These are phyloP conservation scores for Ascochyta viciae-villosae DNA, from an alignment of 2,329 filamentous ascomycete species.

Conservation along the genomic window DNA sequence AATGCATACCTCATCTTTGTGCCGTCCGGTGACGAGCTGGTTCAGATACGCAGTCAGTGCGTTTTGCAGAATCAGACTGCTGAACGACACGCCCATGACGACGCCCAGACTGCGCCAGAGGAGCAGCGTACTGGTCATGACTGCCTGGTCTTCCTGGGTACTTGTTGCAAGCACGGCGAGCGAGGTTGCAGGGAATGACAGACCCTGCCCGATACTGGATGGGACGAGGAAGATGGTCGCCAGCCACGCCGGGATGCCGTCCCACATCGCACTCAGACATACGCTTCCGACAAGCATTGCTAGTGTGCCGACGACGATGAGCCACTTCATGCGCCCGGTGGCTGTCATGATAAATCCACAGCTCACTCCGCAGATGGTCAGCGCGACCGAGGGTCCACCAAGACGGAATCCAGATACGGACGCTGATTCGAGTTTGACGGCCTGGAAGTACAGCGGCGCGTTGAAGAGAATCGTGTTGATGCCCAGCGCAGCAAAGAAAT, in stretches of 20 bases:
- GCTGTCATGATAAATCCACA: constrained; percentile 54
- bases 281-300: constrained; percentile 48
- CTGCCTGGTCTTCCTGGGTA: constrained; percentile 54
- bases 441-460: constrained; percentile 71
- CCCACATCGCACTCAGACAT: constrained; percentile 46
- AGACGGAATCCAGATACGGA: constrained; percentile 77
- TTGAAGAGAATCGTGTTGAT: constrained; percentile 70
- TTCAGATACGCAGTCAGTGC: constrained; percentile 67
- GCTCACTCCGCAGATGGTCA: constrained; percentile 51
- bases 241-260: constrained; percentile 49
- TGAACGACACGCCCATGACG: constrained; percentile 76
- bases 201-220: constrained; percentile 51
- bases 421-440: constrained; percentile 62
- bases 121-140: constrained; percentile 70
- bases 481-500: constrained; percentile 59
- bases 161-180: constrained; percentile 53
- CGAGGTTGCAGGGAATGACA: constrained; percentile 52
- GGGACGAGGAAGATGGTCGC: constrained; percentile 52
- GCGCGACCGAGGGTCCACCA: constrained; percentile 65
- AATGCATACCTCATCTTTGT: constrained; percentile 58
- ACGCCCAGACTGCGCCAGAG: constrained; percentile 75
- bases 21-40: constrained; percentile 63
- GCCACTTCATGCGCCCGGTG: constrained; percentile 52
- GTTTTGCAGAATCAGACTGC: constrained; percentile 77
- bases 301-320: constrained; percentile 50